Evolutionary conservation across 2,329 filamentous ascomycete species (phyloP).

Genomic region (Lizonia empirigonia): DNA sequence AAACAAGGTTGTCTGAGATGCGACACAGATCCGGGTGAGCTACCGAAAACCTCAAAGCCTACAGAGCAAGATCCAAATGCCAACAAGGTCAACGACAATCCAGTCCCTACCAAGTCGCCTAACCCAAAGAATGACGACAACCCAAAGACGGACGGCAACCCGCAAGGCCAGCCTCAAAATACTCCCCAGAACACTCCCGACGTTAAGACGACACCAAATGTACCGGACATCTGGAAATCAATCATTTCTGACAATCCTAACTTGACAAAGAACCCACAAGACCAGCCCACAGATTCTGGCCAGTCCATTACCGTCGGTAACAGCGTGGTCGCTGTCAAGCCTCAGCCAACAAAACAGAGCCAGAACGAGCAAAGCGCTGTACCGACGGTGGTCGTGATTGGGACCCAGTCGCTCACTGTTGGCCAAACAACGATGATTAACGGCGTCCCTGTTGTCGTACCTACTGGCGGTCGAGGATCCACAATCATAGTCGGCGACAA

Average conservation of each 20-base stretch:
- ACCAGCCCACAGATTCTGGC: conserved; percentile 6
- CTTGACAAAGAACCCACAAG: conserved; percentile 9
- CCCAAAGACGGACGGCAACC: conserved; percentile 9
- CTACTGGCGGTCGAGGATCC: conserved; percentile 28
- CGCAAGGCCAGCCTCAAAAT: conserved; percentile 7
- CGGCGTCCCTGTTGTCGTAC: conserved; percentile 38
- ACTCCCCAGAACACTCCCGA: not conserved
- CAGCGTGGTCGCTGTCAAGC: conserved; percentile 21
- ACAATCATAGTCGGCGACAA: conserved; percentile 38
- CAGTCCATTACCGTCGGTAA: conserved; percentile 33
- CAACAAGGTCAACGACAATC: conserved; percentile 6
- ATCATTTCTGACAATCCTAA: conserved; percentile 22
- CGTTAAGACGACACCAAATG: conserved; percentile 11
- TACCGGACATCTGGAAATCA: conserved; percentile 23
- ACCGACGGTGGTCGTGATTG: conserved; percentile 31
- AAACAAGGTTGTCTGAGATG: conserved; percentile 35
- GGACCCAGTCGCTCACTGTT: conserved; percentile 34
- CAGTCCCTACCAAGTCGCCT: not conserved
- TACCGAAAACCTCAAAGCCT: conserved; percentile 5
- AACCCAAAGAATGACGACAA: not conserved
- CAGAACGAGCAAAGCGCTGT: conserved; percentile 17
- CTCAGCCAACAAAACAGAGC: conserved; percentile 24
- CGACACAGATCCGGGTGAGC: conserved; percentile 3
- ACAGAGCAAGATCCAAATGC: conserved; percentile 5
- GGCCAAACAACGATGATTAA: conserved; percentile 42